A percentile compares a stretch with the other conserved stretches of the same genome.
These are phyloP conservation scores for Coemansia sp. DNA, from an alignment of 192 early-diverging fungal species.

Conservation along the genomic window DNA sequence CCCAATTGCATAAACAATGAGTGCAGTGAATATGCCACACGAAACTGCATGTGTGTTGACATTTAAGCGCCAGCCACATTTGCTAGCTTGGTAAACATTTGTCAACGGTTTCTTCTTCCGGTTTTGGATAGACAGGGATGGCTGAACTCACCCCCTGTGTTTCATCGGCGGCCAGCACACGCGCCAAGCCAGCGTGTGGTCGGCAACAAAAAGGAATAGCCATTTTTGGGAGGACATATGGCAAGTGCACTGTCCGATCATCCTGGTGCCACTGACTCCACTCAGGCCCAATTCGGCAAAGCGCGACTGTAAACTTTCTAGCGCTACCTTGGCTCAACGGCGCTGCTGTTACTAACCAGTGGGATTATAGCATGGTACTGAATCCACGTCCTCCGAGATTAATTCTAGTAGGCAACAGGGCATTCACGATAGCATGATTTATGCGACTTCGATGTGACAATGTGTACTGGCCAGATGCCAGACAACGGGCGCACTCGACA, in stretches of 20 bases:
- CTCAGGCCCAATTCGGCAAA: no score
- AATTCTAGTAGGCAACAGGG: no score
- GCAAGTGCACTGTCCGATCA: background rate
- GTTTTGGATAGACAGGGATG: background rate
- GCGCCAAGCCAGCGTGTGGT: background rate
- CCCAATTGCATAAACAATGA: background rate
- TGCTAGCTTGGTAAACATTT: background rate
- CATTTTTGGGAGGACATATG: background rate
- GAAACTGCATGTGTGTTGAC: background rate
- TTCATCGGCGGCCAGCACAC: no score
- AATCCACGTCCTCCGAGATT: no score
- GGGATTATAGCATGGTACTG: no score
- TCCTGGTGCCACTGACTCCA: background rate
- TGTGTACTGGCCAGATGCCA: background rate
- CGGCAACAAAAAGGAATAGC: background rate
- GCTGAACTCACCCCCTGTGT: background rate
- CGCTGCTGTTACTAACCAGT: no score
- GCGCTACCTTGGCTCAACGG: no score
- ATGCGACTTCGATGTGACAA: background rate
- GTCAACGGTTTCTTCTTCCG: background rate
- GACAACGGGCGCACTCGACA: background rate
- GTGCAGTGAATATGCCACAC: background rate
- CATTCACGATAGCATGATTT: background rate
- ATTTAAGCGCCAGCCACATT: background rate
- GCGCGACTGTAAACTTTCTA: no score